phyloP scores from a whole-genome alignment of 306 rosid genomes.

The Dryas alaskensis region DNA sequence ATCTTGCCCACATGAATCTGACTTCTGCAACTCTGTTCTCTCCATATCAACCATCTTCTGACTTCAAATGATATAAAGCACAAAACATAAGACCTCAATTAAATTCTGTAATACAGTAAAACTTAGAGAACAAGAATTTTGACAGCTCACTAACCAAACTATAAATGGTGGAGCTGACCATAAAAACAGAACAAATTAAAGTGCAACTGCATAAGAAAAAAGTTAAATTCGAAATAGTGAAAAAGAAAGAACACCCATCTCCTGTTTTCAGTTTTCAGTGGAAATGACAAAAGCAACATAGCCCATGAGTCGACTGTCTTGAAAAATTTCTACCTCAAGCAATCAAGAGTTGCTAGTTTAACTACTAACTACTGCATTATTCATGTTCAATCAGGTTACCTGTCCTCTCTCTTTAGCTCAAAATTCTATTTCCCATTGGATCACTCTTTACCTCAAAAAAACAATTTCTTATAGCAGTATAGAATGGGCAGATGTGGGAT shows the following conservation, averaged over 20 bases:
- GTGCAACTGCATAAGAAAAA: background rate
- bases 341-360: background rate
- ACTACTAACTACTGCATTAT: too few species aligned
- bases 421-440: too few species aligned
- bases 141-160: too few species aligned
- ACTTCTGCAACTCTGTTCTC: slow-evolving; percentile 23
- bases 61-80: slow-evolving; percentile 8
- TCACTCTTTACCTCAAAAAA: too few species aligned
- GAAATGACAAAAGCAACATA: background rate
- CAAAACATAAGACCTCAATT: slow-evolving; percentile 2
- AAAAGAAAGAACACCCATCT: too few species aligned
- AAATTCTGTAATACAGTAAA: background rate
- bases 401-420: too few species aligned
- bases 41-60: slow-evolving; percentile 25
- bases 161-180: background rate
- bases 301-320: background rate
- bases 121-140: background rate
- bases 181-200: background rate
- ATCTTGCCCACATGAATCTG: slow-evolving; percentile 12
- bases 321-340: background rate
- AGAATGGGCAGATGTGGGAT: background rate
- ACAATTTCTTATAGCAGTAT: background rate
- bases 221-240: too few species aligned
- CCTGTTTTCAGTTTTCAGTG: too few species aligned
- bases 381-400: too few species aligned